Percentiles rank a stretch among this genome's conserved stretches.
phyloP scores from a whole-genome alignment of 768 basidiomycete genomes.

The Trametes punicea region DNA sequence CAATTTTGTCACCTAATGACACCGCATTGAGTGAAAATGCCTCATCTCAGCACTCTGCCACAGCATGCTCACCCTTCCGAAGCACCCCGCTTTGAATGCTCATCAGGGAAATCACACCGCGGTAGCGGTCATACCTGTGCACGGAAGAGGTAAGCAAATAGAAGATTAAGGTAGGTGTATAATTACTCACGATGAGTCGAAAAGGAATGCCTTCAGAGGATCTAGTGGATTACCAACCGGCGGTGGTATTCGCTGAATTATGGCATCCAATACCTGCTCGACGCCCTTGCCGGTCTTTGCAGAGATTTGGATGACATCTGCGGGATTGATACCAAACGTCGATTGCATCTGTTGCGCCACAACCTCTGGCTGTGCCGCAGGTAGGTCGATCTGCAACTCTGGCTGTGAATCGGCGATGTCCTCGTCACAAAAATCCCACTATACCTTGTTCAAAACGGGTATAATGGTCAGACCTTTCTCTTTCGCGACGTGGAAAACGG shows the following conservation, averaged over 20 bases:
- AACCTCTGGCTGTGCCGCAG: constrained; percentile 79
- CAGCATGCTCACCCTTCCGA: constrained; percentile 58
- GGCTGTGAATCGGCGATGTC: background rate
- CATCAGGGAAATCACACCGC: constrained; percentile 92
- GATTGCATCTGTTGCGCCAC: constrained; percentile 79
- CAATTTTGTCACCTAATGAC: constrained; percentile 79
- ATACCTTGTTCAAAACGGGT: constrained; percentile 90
- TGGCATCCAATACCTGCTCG: constrained; percentile 69
- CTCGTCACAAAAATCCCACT: constrained; percentile 4
- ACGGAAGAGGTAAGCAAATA: constrained; percentile 13
- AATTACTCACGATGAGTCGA: constrained; percentile 80
- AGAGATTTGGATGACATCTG: constrained; percentile 74
- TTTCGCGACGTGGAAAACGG: constrained; percentile 85
- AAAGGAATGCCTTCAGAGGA: constrained; percentile 81
- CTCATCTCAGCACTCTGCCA: background rate
- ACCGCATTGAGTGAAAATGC: background rate
- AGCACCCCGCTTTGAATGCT: constrained; percentile 78
- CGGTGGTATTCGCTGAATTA: constrained; percentile 81
- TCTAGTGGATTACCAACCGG: constrained; percentile 53
- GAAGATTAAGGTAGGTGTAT: background rate
- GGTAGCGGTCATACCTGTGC: constrained; percentile 85
- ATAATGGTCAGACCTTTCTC: constrained; percentile 81
- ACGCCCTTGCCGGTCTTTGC: constrained; percentile 93
- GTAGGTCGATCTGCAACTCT: constrained; percentile 77
- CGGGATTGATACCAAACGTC: constrained; percentile 76